Percentiles rank a stretch among this genome's conserved stretches.
Evolutionary conservation across 139 green algal genomes (phyloP).

Genomic region (Tetradesmus lagerheimii): DNA sequence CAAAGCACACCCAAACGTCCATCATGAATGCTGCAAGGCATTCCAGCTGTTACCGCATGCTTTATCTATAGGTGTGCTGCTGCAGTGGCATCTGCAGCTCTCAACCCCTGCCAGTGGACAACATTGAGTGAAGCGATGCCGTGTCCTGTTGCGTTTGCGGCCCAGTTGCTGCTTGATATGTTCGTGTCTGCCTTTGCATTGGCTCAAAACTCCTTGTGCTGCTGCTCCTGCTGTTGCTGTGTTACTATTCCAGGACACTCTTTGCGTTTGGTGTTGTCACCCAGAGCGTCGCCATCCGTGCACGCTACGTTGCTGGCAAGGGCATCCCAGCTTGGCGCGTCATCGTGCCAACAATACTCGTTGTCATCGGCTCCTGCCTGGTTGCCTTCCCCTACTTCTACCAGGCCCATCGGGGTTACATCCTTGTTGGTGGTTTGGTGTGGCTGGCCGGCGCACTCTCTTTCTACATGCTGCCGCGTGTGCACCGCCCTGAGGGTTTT

Average conservation of each 20-base stretch:
- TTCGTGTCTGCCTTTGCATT: too few relatives aligned
- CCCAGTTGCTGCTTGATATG: too few relatives aligned
- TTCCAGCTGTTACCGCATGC: too few relatives aligned
- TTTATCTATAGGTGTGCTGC: too few relatives aligned
- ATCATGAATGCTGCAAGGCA: too few relatives aligned
- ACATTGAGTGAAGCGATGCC: too few relatives aligned
- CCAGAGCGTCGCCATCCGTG: not conserved
- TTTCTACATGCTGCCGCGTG: constrained; percentile 3
- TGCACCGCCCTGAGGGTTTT: constrained; percentile 1
- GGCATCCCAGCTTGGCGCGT: constrained; percentile 1
- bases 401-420: not conserved
- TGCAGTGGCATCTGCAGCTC: too few relatives aligned
- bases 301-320: not conserved
- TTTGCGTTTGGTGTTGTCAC: constrained; percentile 4
- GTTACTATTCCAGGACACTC: not conserved
- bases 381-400: constrained; percentile 2
- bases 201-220: too few relatives aligned
- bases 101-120: too few relatives aligned
- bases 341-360: not conserved
- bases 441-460: not conserved
- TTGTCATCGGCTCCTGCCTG: not conserved
- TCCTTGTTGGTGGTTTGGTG: not conserved
- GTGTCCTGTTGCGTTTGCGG: too few relatives aligned
- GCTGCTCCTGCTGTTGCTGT: not conserved
- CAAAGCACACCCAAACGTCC: too few relatives aligned